These are phyloP conservation scores for Talaromyces marneffei DNA, from an alignment of 2,329 filamentous ascomycete genomes.

Conservation along the genomic window DNA sequence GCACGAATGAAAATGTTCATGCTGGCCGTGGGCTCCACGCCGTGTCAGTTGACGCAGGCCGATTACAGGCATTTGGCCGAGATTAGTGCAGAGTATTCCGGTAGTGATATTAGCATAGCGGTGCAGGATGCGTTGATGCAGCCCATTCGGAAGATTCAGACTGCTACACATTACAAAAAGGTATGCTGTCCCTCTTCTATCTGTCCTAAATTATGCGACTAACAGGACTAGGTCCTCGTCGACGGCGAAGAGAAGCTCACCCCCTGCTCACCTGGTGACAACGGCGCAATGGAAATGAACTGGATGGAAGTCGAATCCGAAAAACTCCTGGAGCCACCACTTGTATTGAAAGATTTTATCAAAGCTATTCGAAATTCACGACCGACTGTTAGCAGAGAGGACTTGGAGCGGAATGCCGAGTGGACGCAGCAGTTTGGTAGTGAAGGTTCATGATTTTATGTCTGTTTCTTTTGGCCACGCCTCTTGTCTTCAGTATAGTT, in stretches of 20 bases:
- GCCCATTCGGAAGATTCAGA: conserved; percentile 92
- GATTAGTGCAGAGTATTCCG: conserved; percentile 88
- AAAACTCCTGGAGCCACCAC: conserved; percentile 74
- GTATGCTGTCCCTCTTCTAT: conserved; percentile 42
- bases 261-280: conserved; percentile 88
- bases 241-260: conserved; percentile 60
- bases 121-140: conserved; percentile 98
- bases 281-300: conserved; percentile 82
- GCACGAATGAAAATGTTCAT: conserved; percentile 95
- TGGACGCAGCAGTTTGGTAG: conserved; percentile 97
- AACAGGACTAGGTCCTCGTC: conserved; percentile 56
- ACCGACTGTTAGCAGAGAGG: conserved; percentile 83
- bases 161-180: conserved; percentile 95
- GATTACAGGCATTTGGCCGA: conserved; percentile 77
- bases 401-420: conserved; percentile 75
- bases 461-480: neutral
- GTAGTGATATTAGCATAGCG: conserved; percentile 90
- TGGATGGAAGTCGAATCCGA: conserved; percentile 86
- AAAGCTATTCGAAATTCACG: conserved; percentile 82
- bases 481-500: neutral
- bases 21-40: conserved; percentile 85
- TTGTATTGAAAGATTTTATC: conserved; percentile 86
- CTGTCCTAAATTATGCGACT: neutral
- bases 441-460: conserved; percentile 60
- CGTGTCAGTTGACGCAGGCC: conserved; percentile 69